phyloP scores from a whole-genome alignment of 768 basidiomycete genomes.

The Mrakia frigida region DNA sequence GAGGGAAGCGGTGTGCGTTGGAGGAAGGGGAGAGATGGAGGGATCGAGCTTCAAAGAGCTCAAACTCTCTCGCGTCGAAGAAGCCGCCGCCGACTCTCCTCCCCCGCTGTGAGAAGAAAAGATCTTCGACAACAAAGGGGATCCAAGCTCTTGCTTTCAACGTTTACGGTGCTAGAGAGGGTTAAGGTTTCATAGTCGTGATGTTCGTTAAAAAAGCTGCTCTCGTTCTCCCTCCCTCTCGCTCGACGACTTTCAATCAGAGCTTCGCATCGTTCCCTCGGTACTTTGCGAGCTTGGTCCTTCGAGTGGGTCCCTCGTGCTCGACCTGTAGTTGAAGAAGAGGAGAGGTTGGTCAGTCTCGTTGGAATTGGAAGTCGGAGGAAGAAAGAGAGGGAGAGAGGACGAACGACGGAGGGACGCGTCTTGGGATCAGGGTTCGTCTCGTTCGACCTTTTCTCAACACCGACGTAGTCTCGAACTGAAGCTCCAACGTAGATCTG shows the following conservation, averaged over 20 bases:
- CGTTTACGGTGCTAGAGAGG: no score
- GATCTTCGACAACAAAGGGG: no score
- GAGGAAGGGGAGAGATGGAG: no score
- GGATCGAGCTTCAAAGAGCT: no score
- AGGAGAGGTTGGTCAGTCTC: neutral
- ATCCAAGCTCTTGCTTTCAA: no score
- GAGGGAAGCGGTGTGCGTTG: no score
- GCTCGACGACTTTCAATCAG: neutral
- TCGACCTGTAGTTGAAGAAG: conserved; percentile 5
- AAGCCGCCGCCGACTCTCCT: no score
- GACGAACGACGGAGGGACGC: conserved; percentile 8
- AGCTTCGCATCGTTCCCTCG: conserved; percentile 20
- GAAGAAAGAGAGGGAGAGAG: neutral
- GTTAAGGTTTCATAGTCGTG: no score
- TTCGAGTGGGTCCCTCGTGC: conserved; percentile 15
- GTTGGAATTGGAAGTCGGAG: no score
- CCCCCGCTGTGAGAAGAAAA: no score
- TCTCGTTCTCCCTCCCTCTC: neutral
- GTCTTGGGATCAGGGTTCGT: neutral
- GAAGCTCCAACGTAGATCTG: conserved; percentile 73
- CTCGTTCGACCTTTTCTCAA: conserved; percentile 8
- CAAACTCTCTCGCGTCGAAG: no score
- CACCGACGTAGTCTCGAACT: conserved; percentile 65
- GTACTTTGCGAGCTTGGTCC: conserved; percentile 15
- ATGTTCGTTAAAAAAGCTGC: neutral